phyloP scores from a whole-genome alignment of 805 yeast genomes.

The Pichia paraexigua region DNA sequence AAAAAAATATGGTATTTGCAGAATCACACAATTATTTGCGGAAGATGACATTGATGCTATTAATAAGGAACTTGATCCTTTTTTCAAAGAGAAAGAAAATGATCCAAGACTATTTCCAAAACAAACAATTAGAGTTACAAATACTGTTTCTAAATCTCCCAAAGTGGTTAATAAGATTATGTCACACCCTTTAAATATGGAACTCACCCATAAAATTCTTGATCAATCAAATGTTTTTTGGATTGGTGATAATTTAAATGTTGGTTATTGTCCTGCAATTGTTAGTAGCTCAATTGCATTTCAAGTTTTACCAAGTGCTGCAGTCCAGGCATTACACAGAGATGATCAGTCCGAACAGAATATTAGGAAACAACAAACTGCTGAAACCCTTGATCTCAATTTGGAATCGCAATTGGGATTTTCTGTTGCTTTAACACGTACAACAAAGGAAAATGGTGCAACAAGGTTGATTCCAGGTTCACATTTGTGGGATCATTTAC shows the following conservation, averaged over 20 bases:
- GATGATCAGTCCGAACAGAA: slow-evolving; percentile 11
- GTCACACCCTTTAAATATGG: slow-evolving; percentile 5
- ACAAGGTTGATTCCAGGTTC: slow-evolving; percentile 27
- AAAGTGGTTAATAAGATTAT: slow-evolving; percentile 3
- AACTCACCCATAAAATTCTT: background rate
- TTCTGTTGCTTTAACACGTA: slow-evolving; percentile 20
- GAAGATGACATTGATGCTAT: slow-evolving; percentile 1
- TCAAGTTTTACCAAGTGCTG: slow-evolving; percentile 7
- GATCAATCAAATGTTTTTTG: slow-evolving; percentile 9
- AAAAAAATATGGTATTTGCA: slow-evolving; percentile 6
- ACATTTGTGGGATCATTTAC: slow-evolving; percentile 22
- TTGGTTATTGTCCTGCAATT: slow-evolving; percentile 4
- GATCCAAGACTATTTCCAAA: slow-evolving; percentile 9
- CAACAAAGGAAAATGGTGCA: slow-evolving; percentile 27
- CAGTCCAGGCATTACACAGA: slow-evolving; percentile 8
- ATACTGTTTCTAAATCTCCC: slow-evolving; percentile 8
- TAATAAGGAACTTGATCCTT: slow-evolving; percentile 5
- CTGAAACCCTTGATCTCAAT: slow-evolving; percentile 1
- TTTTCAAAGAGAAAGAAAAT: slow-evolving; percentile 4
- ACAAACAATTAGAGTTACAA: slow-evolving; percentile 8
- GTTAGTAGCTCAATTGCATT: slow-evolving; percentile 8
- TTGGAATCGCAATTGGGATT: slow-evolving; percentile 16
- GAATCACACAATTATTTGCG: slow-evolving; percentile 1
- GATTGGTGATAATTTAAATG: slow-evolving; percentile 8
- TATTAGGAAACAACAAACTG: slow-evolving; percentile 3